Conservation (phyloP, 129 eudicot species). For the Artemisia argyi region DNA sequence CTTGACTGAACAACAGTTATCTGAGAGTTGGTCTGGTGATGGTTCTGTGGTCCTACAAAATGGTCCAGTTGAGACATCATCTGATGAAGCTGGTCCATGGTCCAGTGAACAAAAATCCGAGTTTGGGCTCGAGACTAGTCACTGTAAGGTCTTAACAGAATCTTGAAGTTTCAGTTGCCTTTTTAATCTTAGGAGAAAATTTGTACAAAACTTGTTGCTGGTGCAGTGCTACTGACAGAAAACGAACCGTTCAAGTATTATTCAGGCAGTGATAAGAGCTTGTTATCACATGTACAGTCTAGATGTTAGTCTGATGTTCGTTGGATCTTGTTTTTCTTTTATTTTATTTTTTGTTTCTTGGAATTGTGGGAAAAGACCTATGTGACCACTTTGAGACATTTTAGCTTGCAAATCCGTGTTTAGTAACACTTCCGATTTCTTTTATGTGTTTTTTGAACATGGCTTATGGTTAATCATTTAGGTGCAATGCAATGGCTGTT, state of each 20-base stretch:
- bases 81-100: conserved; percentile 54
- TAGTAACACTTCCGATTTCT: conserved; percentile 7
- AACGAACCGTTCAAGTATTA: conserved; percentile 63
- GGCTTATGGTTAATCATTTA: conserved; percentile 30
- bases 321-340: conserved; percentile 12
- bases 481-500: conserved; percentile 28
- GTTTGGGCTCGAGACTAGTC: conserved; percentile 38
- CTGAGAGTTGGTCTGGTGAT: conserved; percentile 53
- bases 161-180: conserved; percentile 33
- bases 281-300: conserved; percentile 38
- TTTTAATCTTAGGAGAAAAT: conserved; percentile 39
- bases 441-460: conserved; percentile 18
- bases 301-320: conserved; percentile 9
- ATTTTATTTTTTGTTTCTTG: background rate
- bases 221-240: conserved; percentile 41
- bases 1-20: conserved; percentile 60
- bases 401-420: background rate
- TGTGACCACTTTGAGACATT: conserved; percentile 25
- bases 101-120: conserved; percentile 32
- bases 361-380: conserved; percentile 32
- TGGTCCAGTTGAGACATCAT: conserved; percentile 51
- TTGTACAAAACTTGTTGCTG: conserved; percentile 46
- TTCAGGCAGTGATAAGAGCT: background rate
- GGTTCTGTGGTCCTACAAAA: conserved; percentile 62
- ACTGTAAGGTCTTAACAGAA: conserved; percentile 50